A percentile compares a stretch with the other conserved stretches of the same genome.
Evolutionary conservation across 2,329 filamentous ascomycete genomes (phyloP).

Genomic region (Xylaria sp.): DNA sequence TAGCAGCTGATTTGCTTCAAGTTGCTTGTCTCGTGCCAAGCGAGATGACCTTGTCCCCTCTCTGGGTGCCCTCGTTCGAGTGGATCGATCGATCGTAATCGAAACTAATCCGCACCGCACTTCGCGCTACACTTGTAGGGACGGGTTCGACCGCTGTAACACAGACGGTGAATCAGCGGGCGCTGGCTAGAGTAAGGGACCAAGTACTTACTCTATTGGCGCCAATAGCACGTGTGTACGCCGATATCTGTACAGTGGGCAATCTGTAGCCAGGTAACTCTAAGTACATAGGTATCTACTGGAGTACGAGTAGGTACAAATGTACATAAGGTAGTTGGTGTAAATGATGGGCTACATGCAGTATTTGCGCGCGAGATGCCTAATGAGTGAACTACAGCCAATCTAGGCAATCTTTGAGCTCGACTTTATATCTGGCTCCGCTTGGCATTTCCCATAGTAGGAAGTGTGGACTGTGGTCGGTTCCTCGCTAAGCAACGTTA

Average conservation of each 20-base stretch:
- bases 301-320: no score
- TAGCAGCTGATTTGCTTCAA: conserved; percentile 10
- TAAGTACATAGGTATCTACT: no score
- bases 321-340: not conserved
- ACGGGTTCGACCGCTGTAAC: conserved; percentile 25
- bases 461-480: not conserved
- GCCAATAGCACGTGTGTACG: not conserved
- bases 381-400: conserved; percentile 1
- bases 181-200: not conserved
- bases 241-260: not conserved
- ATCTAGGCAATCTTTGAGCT: not conserved
- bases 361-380: no score
- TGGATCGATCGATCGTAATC: conserved; percentile 26
- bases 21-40: conserved; percentile 13
- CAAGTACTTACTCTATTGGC: not conserved
- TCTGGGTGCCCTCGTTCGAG: no score
- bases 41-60: not conserved
- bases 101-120: not conserved
- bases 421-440: not conserved
- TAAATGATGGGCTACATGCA: not conserved
- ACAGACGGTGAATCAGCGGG: conserved; percentile 4
- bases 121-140: no score
- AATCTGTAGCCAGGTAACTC: not conserved
- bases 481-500: not conserved
- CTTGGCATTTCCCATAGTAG: conserved; percentile 9